Conservation (phyloP, 345 rosid species). For the Psidium guajava region DNA sequence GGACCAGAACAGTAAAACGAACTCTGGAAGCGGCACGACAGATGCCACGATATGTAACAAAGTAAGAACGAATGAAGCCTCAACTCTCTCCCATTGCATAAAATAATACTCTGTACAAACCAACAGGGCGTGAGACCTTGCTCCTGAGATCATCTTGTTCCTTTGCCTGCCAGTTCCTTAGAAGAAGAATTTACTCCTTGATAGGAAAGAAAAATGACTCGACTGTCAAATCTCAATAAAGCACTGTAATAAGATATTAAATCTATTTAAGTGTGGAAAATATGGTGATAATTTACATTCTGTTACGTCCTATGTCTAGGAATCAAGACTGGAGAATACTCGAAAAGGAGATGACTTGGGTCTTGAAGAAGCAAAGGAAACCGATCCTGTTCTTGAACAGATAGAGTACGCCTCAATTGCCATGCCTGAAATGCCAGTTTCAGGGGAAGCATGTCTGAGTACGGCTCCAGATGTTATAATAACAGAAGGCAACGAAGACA, state of each 20-base stretch:
- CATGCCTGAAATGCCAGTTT: slow-evolving; percentile 11
- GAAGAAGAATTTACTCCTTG: not conserved
- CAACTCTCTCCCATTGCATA: not conserved
- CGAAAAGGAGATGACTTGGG: not conserved
- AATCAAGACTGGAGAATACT: slow-evolving; percentile 2
- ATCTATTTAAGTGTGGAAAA: not conserved
- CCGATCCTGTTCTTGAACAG: slow-evolving; percentile 8
- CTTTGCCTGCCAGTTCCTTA: not conserved
- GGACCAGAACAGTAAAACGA: not conserved
- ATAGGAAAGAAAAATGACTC: not conserved
- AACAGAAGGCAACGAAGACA: slow-evolving; percentile 10
- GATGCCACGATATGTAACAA: slow-evolving; percentile 12
- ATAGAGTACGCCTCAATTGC: slow-evolving; percentile 7
- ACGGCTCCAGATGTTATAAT: not conserved
- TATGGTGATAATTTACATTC: not conserved
- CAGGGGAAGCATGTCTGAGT: slow-evolving; percentile 11
- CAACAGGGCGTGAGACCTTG: not conserved
- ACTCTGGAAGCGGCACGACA: slow-evolving; percentile 6
- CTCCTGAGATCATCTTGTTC: not conserved
- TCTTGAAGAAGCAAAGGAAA: slow-evolving; percentile 5
- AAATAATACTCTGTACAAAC: not conserved
- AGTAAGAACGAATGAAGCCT: slow-evolving; percentile 20
- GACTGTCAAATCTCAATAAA: not conserved
- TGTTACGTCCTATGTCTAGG: slow-evolving; percentile 23
- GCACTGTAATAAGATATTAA: not conserved